These are phyloP conservation scores for Gaultheria prostrata DNA, from an alignment of 148 eudicot genomes.

Conservation along the genomic window DNA sequence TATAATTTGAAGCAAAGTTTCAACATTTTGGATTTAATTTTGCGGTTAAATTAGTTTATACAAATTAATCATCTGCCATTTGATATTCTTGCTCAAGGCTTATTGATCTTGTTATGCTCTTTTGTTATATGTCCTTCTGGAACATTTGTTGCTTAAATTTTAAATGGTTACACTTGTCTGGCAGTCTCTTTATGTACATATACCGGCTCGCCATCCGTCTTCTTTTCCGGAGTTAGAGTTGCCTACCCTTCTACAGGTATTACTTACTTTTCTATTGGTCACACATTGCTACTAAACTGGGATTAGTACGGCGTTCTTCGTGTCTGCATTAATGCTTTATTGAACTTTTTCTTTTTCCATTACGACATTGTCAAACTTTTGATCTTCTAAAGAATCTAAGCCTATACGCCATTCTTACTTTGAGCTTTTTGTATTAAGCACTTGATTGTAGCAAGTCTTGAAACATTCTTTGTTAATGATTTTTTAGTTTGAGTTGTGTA, in stretches of 20 bases:
- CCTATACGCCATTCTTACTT: not conserved
- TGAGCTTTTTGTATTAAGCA: not conserved
- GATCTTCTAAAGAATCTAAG: not conserved
- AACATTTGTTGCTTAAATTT: slow-evolving; percentile 10
- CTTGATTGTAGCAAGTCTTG: not conserved
- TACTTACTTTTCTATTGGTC: not conserved
- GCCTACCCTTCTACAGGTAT: slow-evolving; percentile 92
- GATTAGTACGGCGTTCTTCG: not conserved
- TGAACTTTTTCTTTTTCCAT: not conserved
- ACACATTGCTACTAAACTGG: not conserved
- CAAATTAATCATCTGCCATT: not conserved
- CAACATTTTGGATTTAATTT: not conserved
- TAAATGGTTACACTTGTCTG: slow-evolving; percentile 22
- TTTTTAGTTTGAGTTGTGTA: not conserved
- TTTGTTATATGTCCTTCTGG: not conserved
- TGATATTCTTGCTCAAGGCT: not conserved
- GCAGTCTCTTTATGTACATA: slow-evolving; percentile 90
- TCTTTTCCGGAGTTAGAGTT: slow-evolving; percentile 90
- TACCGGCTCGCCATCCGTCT: slow-evolving; percentile 88
- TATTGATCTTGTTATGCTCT: not conserved
- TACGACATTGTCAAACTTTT: not conserved
- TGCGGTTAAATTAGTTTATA: not conserved
- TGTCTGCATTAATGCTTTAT: not conserved
- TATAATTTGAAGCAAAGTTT: not conserved
- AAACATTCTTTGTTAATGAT: not conserved